Percentiles rank a stretch among this genome's conserved stretches.
Evolutionary conservation across 148 eudicot species (phyloP).

Genomic region (Mesembryanthemum crystallinum): DNA sequence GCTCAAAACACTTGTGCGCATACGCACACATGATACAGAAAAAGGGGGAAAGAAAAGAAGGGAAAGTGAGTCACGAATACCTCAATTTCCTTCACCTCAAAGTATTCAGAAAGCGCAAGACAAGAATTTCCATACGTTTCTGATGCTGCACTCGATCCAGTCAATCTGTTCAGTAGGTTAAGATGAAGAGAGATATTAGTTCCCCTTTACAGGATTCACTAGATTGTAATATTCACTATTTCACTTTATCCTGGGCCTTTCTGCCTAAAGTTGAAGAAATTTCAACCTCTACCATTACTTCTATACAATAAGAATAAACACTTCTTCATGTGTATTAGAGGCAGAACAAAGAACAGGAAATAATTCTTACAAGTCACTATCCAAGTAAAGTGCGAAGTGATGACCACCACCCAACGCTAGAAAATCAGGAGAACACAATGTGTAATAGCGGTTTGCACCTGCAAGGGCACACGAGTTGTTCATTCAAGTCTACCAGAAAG

Average conservation of each 20-base stretch:
- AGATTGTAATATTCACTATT: no score
- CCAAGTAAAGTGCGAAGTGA: slow-evolving; percentile 90
- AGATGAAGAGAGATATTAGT: slow-evolving; percentile 2
- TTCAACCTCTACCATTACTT: not conserved
- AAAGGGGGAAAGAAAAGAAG: not conserved
- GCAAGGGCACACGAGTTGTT: slow-evolving; percentile 25
- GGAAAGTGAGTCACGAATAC: slow-evolving; percentile 28
- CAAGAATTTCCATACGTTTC: slow-evolving; percentile 94
- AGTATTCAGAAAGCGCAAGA: slow-evolving; percentile 61
- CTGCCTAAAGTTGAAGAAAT: not conserved
- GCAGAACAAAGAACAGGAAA: slow-evolving; percentile 8
- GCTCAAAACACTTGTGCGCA: not conserved
- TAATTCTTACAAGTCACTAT: slow-evolving; percentile 73
- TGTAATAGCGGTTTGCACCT: slow-evolving; percentile 88
- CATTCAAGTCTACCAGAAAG: slow-evolving; percentile 5
- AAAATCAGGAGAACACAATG: slow-evolving; percentile 81
- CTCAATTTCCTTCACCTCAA: slow-evolving; percentile 92
- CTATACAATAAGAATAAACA: not conserved
- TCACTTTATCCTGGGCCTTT: no score
- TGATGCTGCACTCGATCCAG: slow-evolving; percentile 85
- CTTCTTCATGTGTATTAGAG: not conserved
- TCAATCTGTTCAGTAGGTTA: slow-evolving; percentile 41
- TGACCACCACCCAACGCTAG: slow-evolving; percentile 89
- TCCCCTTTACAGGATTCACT: not conserved
- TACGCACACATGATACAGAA: not conserved